Conservation (phyloP, 2,329 filamentous ascomycete genomes). For the Trichoderma hamatum region DNA sequence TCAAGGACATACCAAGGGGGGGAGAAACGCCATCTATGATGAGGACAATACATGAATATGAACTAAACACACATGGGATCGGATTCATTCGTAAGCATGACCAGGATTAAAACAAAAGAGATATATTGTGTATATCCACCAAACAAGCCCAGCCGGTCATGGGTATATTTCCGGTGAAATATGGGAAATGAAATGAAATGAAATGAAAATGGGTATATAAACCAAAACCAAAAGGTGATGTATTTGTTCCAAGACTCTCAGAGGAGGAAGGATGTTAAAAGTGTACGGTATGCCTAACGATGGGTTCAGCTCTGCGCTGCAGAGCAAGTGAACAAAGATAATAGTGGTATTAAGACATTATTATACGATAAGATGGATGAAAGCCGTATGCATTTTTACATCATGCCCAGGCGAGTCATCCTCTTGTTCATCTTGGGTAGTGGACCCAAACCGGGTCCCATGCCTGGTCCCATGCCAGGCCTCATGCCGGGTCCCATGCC, state of each 20-base stretch:
- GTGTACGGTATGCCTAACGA: background rate
- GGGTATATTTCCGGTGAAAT: constrained; percentile 21
- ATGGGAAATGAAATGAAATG: background rate
- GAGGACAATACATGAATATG: constrained; percentile 23
- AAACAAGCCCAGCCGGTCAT: constrained; percentile 25
- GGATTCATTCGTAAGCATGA: constrained; percentile 25
- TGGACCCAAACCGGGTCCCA: constrained; percentile 28
- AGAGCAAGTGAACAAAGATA: constrained; percentile 5
- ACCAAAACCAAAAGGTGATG: constrained; percentile 15
- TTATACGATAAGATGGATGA: background rate
- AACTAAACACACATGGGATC: constrained; percentile 22
- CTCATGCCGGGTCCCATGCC: constrained; percentile 26
- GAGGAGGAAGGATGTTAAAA: background rate
- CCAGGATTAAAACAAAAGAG: constrained; percentile 20
- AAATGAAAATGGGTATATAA: constrained; percentile 23
- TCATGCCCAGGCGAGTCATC: constrained; percentile 63
- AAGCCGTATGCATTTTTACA: constrained; percentile 41
- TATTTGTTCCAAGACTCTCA: constrained; percentile 9
- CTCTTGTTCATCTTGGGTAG: constrained; percentile 62
- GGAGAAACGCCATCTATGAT: constrained; percentile 24
- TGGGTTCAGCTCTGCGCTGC: constrained; percentile 8
- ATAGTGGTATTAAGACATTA: constrained; percentile 16
- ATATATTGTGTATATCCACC: constrained; percentile 24
- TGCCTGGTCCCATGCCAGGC: constrained; percentile 23
- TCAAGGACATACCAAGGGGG: background rate